These are phyloP conservation scores for Lasiosphaeria ovina DNA, from an alignment of 495 filamentous ascomycete species.

Conservation along the genomic window DNA sequence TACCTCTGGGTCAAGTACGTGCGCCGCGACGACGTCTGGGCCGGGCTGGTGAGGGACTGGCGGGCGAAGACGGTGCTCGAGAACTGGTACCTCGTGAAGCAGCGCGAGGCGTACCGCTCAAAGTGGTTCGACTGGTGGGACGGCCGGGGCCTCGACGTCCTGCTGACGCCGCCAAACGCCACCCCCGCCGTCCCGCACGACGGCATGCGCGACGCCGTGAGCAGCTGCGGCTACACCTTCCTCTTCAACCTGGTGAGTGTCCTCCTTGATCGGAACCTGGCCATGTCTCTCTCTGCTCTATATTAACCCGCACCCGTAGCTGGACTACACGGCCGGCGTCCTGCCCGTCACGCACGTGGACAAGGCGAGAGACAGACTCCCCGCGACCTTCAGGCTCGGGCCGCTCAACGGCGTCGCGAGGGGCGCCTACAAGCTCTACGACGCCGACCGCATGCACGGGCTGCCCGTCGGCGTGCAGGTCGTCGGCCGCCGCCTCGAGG, in stretches of 20 bases:
- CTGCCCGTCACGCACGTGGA: constrained; percentile 87
- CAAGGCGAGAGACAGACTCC: constrained; percentile 61
- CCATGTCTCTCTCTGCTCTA: background rate
- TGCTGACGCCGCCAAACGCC: constrained; percentile 83
- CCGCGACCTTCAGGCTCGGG: constrained; percentile 54
- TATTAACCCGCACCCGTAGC: constrained; percentile 33
- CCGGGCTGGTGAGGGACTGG: constrained; percentile 70
- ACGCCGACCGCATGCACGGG: constrained; percentile 79
- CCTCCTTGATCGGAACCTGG: background rate
- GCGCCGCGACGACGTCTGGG: constrained; percentile 71
- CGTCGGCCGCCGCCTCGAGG: constrained; percentile 78
- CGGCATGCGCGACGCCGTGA: constrained; percentile 82
- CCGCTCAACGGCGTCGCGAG: constrained; percentile 73
- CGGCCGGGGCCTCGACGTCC: constrained; percentile 66
- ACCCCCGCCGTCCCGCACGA: constrained; percentile 86
- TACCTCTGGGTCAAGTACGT: constrained; percentile 87
- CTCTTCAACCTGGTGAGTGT: constrained; percentile 77
- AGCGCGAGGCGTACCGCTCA: constrained; percentile 73
- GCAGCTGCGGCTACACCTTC: constrained; percentile 92
- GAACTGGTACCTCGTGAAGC: constrained; percentile 76
- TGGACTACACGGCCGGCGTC: constrained; percentile 86
- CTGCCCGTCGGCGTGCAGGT: constrained; percentile 86
- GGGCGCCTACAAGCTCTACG: constrained; percentile 86
- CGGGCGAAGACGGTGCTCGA: constrained; percentile 66
- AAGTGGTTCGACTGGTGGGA: constrained; percentile 85